Evolutionary conservation across 1,139 yeast species (phyloP), one percentile per base, ranked within the genome.

Genomic region (Kodamaea suecica): DNA sequence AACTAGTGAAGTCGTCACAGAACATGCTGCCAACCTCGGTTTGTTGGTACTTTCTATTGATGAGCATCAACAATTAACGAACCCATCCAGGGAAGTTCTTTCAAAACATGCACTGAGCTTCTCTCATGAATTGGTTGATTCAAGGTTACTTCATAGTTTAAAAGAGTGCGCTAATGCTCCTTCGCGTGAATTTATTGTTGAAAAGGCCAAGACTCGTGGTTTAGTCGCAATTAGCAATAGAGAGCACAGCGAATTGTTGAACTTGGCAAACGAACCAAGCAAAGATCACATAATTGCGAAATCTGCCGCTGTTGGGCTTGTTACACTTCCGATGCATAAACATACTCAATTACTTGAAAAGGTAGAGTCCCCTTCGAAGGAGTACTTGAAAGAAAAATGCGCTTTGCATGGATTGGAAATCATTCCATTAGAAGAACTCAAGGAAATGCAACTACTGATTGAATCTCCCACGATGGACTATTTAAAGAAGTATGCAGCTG

Each of bases 191-290:
- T 45, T 52, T 4, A 35, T 53, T 10, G 17, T 41, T 5, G 41
- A 41, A 13, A 42, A 52, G 27, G 50, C 53, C 21, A 30, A 38
- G 19, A 28, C 35, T 24, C 45, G 35, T 33, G 59, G 57, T 5
- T 46, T 48, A 19, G 42, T 49, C 5, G 40, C 47, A 14, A 34
- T 44, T 11, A 25, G 40, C 10, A 35, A 29, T 14, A 30, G 35
- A n/a, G 50, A 47, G 13, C 51, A 58, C 38, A 45, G 53, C 3
- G 49, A 48, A 5, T 47, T 66, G 31, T 23, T 40, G 28, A 38
- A 37, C 8, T 51, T 51, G 28, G 60, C 65, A 3, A 47, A 55
- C 19, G 45, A 53, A 2, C 75, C 75, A 13, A 50, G 64, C 14
- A 38, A 59, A 13, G 68, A 63, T 2, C 62, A 62, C 33, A 40